phyloP scores from a whole-genome alignment of 2,329 filamentous ascomycete species.

The Orbilia oligospora region DNA sequence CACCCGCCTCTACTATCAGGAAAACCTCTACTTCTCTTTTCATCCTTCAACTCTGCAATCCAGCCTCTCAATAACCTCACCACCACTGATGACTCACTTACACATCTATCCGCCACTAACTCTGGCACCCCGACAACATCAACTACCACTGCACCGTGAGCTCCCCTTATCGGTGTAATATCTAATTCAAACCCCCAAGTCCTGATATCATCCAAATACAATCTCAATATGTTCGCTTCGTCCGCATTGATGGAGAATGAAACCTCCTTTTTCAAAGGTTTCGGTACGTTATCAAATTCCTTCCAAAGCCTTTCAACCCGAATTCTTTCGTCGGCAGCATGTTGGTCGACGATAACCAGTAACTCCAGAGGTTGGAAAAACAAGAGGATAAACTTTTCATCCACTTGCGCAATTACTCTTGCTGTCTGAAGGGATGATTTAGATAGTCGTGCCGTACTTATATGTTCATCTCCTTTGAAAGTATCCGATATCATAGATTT shows the following conservation, averaged over 20 bases:
- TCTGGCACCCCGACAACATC: conserved; percentile 75
- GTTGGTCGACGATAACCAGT: conserved; percentile 88
- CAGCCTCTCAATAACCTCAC: conserved; percentile 82
- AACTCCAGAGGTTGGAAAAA: conserved; percentile 65
- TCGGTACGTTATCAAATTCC: conserved; percentile 69
- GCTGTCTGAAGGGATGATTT: conserved; percentile 75
- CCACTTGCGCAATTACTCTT: conserved; percentile 83
- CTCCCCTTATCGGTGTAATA: conserved; percentile 22
- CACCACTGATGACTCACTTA: conserved; percentile 78
- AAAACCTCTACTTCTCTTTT: conserved; percentile 44
- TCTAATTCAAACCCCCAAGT: conserved; percentile 81
- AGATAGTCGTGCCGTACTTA: conserved; percentile 70
- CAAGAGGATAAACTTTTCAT: conserved; percentile 85
- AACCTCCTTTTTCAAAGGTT: conserved; percentile 72
- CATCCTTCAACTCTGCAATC: conserved; percentile 76
- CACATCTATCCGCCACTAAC: conserved; percentile 82
- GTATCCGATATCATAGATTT: conserved; percentile 64
- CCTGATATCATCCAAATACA: conserved; percentile 73
- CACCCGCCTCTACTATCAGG: conserved; percentile 39
- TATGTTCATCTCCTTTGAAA: conserved; percentile 36
- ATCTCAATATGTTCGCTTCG: conserved; percentile 75
- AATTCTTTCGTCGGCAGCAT: conserved; percentile 91
- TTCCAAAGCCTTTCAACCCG: conserved; percentile 81
- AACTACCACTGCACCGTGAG: conserved; percentile 44
- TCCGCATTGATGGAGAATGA: conserved; percentile 74